Evolutionary conservation across 441 rosid species (phyloP), one percentile per base, ranked within the genome.

Genomic region (Jatropha multifida): DNA sequence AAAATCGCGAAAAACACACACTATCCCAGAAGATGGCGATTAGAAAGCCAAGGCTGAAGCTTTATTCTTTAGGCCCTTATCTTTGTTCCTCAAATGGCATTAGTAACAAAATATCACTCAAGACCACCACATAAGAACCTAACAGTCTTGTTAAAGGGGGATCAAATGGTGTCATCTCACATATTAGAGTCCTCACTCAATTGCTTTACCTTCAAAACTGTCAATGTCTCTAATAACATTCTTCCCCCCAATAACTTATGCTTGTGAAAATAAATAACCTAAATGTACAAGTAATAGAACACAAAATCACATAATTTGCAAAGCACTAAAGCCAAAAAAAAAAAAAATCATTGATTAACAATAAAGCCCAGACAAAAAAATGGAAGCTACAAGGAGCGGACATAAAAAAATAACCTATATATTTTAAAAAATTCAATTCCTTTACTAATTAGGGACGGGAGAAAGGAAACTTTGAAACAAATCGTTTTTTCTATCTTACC

Each of bases 401-500:
- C 51, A 48, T 11, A 52, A 52, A 17, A 18, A 17, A 17, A 52
- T 18, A 52, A 52, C 18, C 0, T 52, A 52, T 0, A 52, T 32
- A 32, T 32, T 52, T 48, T 9, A 52, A 56, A 54, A 4, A 54
- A 17, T 15, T 48, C 8, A 17, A 32, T 10, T 37, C 49, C 20
- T 48, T 73, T 49, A 4, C 49, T 62, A 5, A 63, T 26, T 56
- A 2, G 41, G 12, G 23, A 23, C 23, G 14, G 18, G 27, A 14
- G 6, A 67, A 61, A 67, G 9, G 58, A 20, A 44, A 65, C 11
- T 65, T 40, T 38, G 17, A 73, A 73, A 84, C 17, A 23, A 62
- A 32, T 32, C 81, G 61, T 23, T 52, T 20, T 23, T 23, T 76
- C 69, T 61, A 71, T 77, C 92, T 88, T 91, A 96, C 99, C 99